A percentile compares a stretch with the other conserved stretches of the same genome.
Evolutionary conservation across 176 grass and related monocot species (phyloP).

Genomic region (Carex scoparia): DNA sequence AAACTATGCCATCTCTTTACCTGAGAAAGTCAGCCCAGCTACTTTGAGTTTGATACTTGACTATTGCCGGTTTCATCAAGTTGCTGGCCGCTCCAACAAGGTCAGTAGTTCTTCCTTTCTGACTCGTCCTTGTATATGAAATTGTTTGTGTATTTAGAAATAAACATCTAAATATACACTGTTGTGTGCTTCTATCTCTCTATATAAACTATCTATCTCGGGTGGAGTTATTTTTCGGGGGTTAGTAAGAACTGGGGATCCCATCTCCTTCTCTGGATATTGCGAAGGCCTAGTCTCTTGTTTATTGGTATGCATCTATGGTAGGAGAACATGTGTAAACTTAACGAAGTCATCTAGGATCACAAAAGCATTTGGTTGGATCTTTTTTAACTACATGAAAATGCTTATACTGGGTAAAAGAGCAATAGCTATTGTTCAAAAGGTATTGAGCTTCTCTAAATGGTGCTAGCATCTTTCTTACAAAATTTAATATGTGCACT

Average conservation of each 20-base stretch:
- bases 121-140: neutral
- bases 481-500: neutral
- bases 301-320: neutral
- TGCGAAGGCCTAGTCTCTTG: neutral
- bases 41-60: conserved; percentile 98
- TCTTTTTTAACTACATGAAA: neutral
- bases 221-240: no score
- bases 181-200: no score
- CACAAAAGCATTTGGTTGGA: neutral
- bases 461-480: neutral
- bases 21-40: conserved; percentile 76
- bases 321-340: neutral
- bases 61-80: conserved; percentile 97
- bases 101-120: conserved; percentile 24
- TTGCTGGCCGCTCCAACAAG: conserved; percentile 93
- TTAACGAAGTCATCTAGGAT: neutral
- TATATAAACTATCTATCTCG: no score
- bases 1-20: conserved; percentile 90
- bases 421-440: neutral
- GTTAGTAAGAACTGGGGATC: no score
- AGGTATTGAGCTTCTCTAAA: neutral
- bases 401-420: neutral
- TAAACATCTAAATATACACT: no score
- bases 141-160: neutral
- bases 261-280: neutral